These are phyloP conservation scores for Talaromyces amestolkiae DNA, from an alignment of 2,329 filamentous ascomycete genomes.

Conservation along the genomic window DNA sequence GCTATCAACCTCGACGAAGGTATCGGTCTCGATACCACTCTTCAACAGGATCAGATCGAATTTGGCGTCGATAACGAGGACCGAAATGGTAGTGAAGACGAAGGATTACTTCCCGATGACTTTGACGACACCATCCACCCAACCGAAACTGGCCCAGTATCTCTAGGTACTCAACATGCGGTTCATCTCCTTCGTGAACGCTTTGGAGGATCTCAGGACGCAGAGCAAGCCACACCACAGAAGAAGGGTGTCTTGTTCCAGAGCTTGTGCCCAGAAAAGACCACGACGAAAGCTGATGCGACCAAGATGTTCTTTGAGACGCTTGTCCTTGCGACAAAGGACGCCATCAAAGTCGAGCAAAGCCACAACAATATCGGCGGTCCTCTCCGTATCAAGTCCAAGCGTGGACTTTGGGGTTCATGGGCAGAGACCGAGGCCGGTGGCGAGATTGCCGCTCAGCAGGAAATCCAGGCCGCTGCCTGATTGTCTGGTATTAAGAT, in stretches of 20 bases:
- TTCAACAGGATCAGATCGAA: slow-evolving; percentile 61
- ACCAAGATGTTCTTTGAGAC: slow-evolving; percentile 99
- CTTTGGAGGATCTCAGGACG: slow-evolving; percentile 66
- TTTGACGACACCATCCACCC: slow-evolving; percentile 84
- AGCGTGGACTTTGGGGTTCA: slow-evolving; percentile 92
- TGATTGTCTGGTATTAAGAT: background rate
- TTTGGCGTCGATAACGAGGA: slow-evolving; percentile 61
- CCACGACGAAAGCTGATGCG: slow-evolving; percentile 81
- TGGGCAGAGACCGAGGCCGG: slow-evolving; percentile 75
- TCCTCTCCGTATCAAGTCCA: slow-evolving; percentile 78
- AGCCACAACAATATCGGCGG: slow-evolving; percentile 68
- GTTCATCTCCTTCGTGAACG: slow-evolving; percentile 90
- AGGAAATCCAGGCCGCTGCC: slow-evolving; percentile 28
- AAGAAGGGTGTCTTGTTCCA: slow-evolving; percentile 85
- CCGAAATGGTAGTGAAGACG: slow-evolving; percentile 45
- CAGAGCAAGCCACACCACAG: slow-evolving; percentile 67
- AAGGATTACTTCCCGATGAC: slow-evolving; percentile 53
- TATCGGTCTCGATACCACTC: slow-evolving; percentile 49
- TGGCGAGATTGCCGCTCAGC: slow-evolving; percentile 45
- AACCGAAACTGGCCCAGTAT: slow-evolving; percentile 80
- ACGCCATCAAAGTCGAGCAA: slow-evolving; percentile 96
- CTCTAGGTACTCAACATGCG: slow-evolving; percentile 87
- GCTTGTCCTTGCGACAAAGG: slow-evolving; percentile 92
- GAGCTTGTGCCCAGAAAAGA: slow-evolving; percentile 77
- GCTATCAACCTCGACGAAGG: slow-evolving; percentile 49